A percentile compares a stretch with the other conserved stretches of the same genome.
These are phyloP conservation scores for Peltaster fructicola DNA, from an alignment of 2,329 filamentous ascomycete genomes.

Conservation along the genomic window DNA sequence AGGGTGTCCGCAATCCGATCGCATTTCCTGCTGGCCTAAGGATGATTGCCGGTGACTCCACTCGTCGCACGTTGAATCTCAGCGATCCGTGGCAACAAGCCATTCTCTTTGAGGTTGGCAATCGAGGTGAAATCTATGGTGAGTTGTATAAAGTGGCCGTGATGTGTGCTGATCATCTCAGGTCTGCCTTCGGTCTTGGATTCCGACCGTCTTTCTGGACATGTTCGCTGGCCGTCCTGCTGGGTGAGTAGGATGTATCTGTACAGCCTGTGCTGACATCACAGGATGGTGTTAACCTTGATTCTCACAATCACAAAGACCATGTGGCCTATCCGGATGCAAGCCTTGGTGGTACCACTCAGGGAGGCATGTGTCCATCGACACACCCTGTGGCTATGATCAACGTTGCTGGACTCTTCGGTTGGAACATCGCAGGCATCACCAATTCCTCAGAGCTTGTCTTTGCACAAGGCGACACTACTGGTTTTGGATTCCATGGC, in stretches of 20 bases:
- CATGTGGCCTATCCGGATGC: constrained; percentile 45
- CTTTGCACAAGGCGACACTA: constrained; percentile 49
- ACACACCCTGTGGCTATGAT: constrained; percentile 35
- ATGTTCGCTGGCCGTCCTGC: constrained; percentile 56
- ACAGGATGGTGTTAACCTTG: constrained; percentile 41
- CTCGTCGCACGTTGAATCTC: constrained; percentile 10
- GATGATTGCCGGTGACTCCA: constrained; percentile 48
- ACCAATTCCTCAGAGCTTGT: constrained; percentile 45
- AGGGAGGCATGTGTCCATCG: constrained; percentile 32
- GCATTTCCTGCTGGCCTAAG: constrained; percentile 56
- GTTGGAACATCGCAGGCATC: constrained; percentile 40
- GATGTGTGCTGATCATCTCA: too few relatives aligned
- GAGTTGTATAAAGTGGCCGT: too few relatives aligned
- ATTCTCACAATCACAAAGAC: constrained; percentile 40
- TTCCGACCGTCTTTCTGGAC: constrained; percentile 34
- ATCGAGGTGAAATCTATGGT: constrained; percentile 2
- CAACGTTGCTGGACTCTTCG: constrained; percentile 21
- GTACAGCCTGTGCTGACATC: too few relatives aligned
- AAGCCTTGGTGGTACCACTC: constrained; percentile 7
- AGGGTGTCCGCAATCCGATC: constrained; percentile 2
- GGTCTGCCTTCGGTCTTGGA: constrained; percentile 1
- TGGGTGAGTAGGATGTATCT: too few relatives aligned
- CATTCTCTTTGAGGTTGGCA: constrained; percentile 2
- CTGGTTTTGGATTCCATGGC: constrained; percentile 51
- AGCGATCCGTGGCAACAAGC: constrained; percentile 3